These are phyloP conservation scores for Hypoxylon perforatum DNA, from an alignment of 495 filamentous ascomycete genomes.

Conservation along the genomic window DNA sequence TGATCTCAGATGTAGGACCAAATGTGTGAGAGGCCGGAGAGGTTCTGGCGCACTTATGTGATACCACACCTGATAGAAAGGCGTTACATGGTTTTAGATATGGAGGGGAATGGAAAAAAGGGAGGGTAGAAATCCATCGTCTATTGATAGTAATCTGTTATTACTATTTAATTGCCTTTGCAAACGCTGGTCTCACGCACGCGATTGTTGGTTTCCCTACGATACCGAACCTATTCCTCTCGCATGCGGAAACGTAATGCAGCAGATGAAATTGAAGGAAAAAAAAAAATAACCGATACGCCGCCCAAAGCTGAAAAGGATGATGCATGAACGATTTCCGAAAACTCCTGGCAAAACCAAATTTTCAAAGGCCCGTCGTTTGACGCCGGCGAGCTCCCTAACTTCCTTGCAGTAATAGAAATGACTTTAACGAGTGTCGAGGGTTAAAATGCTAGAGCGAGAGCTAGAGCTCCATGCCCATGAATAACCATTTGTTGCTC, in stretches of 20 bases:
- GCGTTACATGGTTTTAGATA: constrained; percentile 34
- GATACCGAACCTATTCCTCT: constrained; percentile 6
- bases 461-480: constrained; percentile 82
- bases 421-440: constrained; percentile 9
- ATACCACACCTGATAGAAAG: constrained; percentile 19
- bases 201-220: constrained; percentile 18
- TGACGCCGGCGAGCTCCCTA: constrained; percentile 12
- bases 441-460: constrained; percentile 20
- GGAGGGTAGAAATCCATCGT: constrained; percentile 27
- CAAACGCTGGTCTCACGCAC: constrained; percentile 18
- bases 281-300: constrained; percentile 18
- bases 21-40: constrained; percentile 18
- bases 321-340: constrained; percentile 19
- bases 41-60: constrained; percentile 22
- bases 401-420: constrained; percentile 14
- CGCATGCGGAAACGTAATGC: constrained; percentile 27
- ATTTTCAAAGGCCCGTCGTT: constrained; percentile 18
- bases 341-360: constrained; percentile 40
- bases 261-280: constrained; percentile 31
- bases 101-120: constrained; percentile 15
- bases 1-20: constrained; percentile 34
- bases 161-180: constrained; percentile 30
- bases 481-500: constrained; percentile 83
- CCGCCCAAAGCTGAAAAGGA: constrained; percentile 22
- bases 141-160: constrained; percentile 40